Evolutionary conservation across 352 stramenopile genomes (phyloP), one percentile per base, ranked within the genome.

Genomic region (Thraustochytrium striatum): DNA sequence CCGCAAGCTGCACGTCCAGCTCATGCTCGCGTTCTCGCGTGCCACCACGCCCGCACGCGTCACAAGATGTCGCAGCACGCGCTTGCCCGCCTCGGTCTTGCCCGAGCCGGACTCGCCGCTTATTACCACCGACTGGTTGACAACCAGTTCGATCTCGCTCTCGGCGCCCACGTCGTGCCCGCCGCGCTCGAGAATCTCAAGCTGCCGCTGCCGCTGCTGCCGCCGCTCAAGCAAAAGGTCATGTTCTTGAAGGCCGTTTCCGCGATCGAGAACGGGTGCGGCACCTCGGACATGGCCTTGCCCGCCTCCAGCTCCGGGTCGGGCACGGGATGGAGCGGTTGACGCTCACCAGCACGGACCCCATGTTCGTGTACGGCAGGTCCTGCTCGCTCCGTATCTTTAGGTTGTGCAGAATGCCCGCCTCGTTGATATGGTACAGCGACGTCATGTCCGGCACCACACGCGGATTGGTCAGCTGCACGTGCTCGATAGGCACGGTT

Each of bases 321-420:
- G 7, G 86, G 84, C 57, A 95, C 79, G 11, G 89, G 85, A 36
- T 91, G 90, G 83, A 96, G 85, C 78, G 91, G 83, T 96, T 96
- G 19, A 95, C 90, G 3, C 89, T 90, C 75, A 96, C 94, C 52
- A 96, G 86, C 73, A 96, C 91, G 61, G 93, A 95, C 68, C 90
- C 90, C 91, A 96, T 96, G 83, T 94, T 95, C 53, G 90, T 96
- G 86, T 95, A 96, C 33, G 91, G 91, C 38, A 72, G 41, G 57
- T 94, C 87, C 70, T 95, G 86, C 81, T 90, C 90, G 82, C 93
- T 93, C 47, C 94, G 89, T 61, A 92, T 87, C 65, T 95, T 93
- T 50, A 98, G 83, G 85, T 98, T 97, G 84, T 97, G 94, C 52
- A 98, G 83, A 79, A 98, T 94, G 30, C 92, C 90, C 0, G 94